Conservation (phyloP, 2,329 filamentous ascomycete genomes). For the Aspergillus sergii region DNA sequence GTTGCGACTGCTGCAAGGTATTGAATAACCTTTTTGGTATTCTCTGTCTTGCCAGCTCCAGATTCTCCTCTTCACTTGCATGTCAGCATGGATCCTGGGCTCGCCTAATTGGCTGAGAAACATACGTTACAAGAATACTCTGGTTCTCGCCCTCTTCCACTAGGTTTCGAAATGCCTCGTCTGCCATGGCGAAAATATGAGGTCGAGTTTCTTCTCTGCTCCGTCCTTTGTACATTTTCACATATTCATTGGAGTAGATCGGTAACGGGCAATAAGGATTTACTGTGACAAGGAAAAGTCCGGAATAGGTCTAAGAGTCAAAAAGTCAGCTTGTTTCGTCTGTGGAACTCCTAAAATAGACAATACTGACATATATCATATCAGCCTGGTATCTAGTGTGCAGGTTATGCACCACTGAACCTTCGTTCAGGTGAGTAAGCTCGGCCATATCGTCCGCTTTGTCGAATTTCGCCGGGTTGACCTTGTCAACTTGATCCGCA, state of each 20-base stretch:
- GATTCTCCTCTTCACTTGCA: slow-evolving; percentile 71
- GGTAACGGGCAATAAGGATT: slow-evolving; percentile 95
- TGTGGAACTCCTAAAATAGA: not conserved
- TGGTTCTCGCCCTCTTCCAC: slow-evolving; percentile 96
- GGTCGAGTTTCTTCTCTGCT: slow-evolving; percentile 92
- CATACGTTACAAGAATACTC: slow-evolving; percentile 88
- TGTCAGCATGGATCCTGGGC: not conserved
- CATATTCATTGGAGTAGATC: slow-evolving; percentile 94
- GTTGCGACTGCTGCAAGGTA: slow-evolving; percentile 94
- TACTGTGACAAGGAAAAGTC: slow-evolving; percentile 92
- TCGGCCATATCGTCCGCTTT: slow-evolving; percentile 99
- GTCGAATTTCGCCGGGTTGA: slow-evolving; percentile 99
- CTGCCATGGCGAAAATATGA: slow-evolving; percentile 97
- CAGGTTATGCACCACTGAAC: slow-evolving; percentile 95
- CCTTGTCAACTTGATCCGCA: slow-evolving; percentile 89
- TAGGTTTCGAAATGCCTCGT: slow-evolving; percentile 92
- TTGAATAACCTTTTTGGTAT: slow-evolving; percentile 99
- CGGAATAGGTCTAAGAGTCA: slow-evolving; percentile 77
- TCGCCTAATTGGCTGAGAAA: slow-evolving; percentile 13
- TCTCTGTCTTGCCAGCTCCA: slow-evolving; percentile 96
- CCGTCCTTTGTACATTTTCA: slow-evolving; percentile 96
- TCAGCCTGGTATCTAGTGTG: slow-evolving; percentile 94
- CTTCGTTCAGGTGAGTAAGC: slow-evolving; percentile 95
- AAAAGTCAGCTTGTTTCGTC: not conserved
- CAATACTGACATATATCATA: slow-evolving; percentile 71